A percentile compares a stretch with the other conserved stretches of the same genome.
These are phyloP conservation scores for Podila minutissima DNA, from an alignment of 192 early-diverging fungal genomes.

Conservation along the genomic window DNA sequence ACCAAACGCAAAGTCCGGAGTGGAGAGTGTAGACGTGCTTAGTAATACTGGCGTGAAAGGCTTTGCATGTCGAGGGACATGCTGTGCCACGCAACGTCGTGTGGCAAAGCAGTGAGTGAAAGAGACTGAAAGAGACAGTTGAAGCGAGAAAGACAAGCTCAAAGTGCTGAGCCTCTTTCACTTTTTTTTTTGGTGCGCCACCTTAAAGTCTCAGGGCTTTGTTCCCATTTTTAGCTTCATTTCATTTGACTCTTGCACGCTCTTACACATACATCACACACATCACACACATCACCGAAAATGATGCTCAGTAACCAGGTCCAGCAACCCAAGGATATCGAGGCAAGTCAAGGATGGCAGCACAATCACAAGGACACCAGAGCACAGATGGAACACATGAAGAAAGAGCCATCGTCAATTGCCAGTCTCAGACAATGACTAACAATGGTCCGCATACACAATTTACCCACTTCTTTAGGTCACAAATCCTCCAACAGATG, in stretches of 20 bases:
- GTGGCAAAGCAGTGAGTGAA: too few relatives aligned
- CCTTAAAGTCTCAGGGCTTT: too few relatives aligned
- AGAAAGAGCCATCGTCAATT: too few relatives aligned
- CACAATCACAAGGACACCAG: too few relatives aligned
- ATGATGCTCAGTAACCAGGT: constrained; percentile 50
- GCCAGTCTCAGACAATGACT: too few relatives aligned
- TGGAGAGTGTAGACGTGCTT: neutral
- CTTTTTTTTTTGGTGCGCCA: too few relatives aligned
- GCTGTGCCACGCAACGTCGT: too few relatives aligned
- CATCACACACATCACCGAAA: neutral
- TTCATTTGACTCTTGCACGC: neutral
- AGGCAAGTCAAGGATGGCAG: constrained; percentile 10
- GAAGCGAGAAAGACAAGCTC: neutral
- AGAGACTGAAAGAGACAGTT: neutral
- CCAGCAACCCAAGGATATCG: constrained; percentile 44
- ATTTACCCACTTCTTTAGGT: constrained; percentile 52
- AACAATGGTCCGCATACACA: neutral
- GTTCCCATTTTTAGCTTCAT: neutral
- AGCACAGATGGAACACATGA: too few relatives aligned
- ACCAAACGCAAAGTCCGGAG: neutral
- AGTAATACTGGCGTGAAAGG: too few relatives aligned
- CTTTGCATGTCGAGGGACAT: too few relatives aligned
- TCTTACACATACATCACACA: neutral
- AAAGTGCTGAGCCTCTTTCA: too few relatives aligned
- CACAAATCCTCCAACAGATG: constrained; percentile 74